These are phyloP conservation scores for Alternaria hordeiaustralica DNA, from an alignment of 2,329 filamentous ascomycete genomes.

Conservation along the genomic window DNA sequence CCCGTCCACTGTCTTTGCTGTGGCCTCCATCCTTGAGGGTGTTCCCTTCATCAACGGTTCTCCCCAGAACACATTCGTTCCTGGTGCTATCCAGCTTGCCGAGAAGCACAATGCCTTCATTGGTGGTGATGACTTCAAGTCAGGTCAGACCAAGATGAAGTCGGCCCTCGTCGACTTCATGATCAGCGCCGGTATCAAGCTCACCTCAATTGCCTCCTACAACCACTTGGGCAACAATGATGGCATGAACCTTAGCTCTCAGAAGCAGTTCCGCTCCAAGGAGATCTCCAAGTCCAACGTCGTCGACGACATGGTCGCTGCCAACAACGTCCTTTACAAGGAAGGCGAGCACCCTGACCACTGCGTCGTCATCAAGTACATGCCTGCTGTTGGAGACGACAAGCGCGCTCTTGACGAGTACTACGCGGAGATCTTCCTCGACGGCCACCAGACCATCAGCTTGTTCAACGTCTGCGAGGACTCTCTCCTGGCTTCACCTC, in stretches of 20 bases:
- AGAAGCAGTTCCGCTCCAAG: slow-evolving; percentile 99
- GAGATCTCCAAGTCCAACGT: slow-evolving; percentile 99
- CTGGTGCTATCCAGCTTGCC: slow-evolving; percentile 86
- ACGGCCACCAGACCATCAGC: slow-evolving; percentile 96
- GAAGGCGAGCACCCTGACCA: slow-evolving; percentile 95
- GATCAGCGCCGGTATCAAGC: slow-evolving; percentile 97
- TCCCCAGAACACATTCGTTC: slow-evolving; percentile 98
- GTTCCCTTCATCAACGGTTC: slow-evolving; percentile 98
- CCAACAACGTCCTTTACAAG: slow-evolving; percentile 89
- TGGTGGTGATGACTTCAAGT: slow-evolving; percentile 99
- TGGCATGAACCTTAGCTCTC: slow-evolving; percentile 96
- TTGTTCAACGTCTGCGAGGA: slow-evolving; percentile 99
- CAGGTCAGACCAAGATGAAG: slow-evolving; percentile 99
- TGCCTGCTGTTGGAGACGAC: slow-evolving; percentile 98
- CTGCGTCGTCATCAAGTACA: slow-evolving; percentile 99
- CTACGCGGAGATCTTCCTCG: slow-evolving; percentile 98
- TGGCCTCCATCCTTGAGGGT: slow-evolving; percentile 89
- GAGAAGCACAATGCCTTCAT: slow-evolving; percentile 89
- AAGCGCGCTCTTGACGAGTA: slow-evolving; percentile 99
- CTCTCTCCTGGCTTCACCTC: slow-evolving; percentile 89
- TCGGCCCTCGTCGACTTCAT: slow-evolving; percentile 97
- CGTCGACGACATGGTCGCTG: slow-evolving; percentile 98
- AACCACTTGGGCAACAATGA: slow-evolving; percentile 99
- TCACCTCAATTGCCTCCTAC: slow-evolving; percentile 98
- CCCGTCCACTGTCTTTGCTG: slow-evolving; percentile 93